A percentile compares a stretch with the other conserved stretches of the same genome.
Conservation (phyloP, 108 stramenopile species). For the Nitzschia sp. region DNA sequence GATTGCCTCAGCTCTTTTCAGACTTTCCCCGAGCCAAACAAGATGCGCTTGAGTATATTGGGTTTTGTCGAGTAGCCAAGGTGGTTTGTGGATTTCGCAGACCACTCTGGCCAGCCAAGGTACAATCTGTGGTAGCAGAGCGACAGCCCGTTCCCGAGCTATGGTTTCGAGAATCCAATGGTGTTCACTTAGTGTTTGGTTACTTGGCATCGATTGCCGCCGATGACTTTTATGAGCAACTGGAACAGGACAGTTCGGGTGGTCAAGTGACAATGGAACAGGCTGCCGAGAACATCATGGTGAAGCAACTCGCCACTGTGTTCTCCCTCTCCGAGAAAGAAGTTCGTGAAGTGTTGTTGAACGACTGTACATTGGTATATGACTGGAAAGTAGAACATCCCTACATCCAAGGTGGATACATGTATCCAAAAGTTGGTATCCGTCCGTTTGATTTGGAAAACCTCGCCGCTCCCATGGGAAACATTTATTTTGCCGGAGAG, state of each 20-base stretch:
- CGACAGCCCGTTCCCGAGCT: slow-evolving; percentile 37
- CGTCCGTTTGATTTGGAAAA: slow-evolving; percentile 7
- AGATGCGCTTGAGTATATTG: slow-evolving; percentile 25
- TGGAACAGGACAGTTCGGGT: not conserved
- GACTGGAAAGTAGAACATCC: slow-evolving; percentile 28
- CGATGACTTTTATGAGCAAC: slow-evolving; percentile 18
- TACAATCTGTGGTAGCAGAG: slow-evolving; percentile 31
- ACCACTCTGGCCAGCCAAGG: slow-evolving; percentile 28
- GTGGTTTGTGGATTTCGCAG: slow-evolving; percentile 21
- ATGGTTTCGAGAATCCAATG: slow-evolving; percentile 38
- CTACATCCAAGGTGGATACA: slow-evolving; percentile 36
- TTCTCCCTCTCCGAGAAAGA: slow-evolving; percentile 10
- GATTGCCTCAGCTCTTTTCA: slow-evolving; percentile 11
- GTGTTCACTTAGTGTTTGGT: slow-evolving; percentile 13
- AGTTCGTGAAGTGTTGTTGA: not conserved
- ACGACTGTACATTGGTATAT: slow-evolving; percentile 9
- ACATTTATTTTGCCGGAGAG: slow-evolving; percentile 51
- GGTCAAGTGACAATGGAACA: not conserved
- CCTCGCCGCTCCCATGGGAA: slow-evolving; percentile 29
- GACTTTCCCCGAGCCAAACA: slow-evolving; percentile 22
- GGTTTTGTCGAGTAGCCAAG: slow-evolving; percentile 36
- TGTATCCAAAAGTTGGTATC: slow-evolving; percentile 41
- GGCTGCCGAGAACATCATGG: slow-evolving; percentile 13
- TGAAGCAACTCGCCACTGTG: slow-evolving; percentile 28
- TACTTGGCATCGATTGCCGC: slow-evolving; percentile 36